These are phyloP conservation scores for Moricandia moricandioides DNA, from an alignment of 345 rosid genomes.

Conservation along the genomic window DNA sequence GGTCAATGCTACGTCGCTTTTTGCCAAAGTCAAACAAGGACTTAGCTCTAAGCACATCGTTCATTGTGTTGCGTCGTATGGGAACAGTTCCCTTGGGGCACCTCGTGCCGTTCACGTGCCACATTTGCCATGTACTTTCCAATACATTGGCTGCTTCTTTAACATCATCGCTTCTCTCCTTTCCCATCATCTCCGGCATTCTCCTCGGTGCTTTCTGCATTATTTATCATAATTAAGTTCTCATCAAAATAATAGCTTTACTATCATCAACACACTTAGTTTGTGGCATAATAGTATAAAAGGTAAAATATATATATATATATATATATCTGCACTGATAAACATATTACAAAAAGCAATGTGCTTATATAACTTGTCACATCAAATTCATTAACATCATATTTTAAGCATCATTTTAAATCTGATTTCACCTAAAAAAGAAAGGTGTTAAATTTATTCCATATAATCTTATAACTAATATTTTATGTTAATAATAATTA, in stretches of 20 bases:
- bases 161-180: slow-evolving; percentile 26
- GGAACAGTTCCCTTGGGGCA: slow-evolving; percentile 93
- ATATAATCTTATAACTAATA: neutral
- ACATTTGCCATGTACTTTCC: slow-evolving; percentile 67
- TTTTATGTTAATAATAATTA: neutral
- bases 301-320: too few species aligned
- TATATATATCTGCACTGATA: neutral
- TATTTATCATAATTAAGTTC: neutral
- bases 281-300: too few species aligned
- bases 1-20: slow-evolving; percentile 31
- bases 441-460: neutral
- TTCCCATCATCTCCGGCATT: slow-evolving; percentile 51
- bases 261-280: neutral
- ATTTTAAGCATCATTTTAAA: neutral
- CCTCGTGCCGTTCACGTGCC: slow-evolving; percentile 84
- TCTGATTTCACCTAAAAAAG: neutral
- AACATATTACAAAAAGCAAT: neutral
- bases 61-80: slow-evolving; percentile 67
- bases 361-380: neutral
- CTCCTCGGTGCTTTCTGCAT: slow-evolving; percentile 60
- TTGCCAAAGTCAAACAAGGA: slow-evolving; percentile 89
- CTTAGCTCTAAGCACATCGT: slow-evolving; percentile 85
- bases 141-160: slow-evolving; percentile 17
- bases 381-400: neutral
- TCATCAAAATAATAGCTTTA: neutral